Conservation (phyloP, 208 protist species). For the Eutreptiella sp. region DNA sequence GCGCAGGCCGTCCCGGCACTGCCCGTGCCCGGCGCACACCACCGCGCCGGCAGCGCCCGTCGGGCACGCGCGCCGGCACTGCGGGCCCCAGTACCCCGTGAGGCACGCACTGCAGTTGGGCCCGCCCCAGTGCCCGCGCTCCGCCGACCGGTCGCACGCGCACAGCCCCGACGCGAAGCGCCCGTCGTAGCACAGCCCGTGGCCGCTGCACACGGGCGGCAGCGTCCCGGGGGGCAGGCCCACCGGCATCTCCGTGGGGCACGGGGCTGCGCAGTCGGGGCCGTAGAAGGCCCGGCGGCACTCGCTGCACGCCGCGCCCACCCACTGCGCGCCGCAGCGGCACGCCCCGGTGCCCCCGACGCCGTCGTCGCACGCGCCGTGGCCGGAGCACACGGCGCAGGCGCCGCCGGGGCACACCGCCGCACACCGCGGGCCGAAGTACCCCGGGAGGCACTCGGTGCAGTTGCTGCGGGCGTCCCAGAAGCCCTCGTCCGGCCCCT, state of each 20-base stretch:
- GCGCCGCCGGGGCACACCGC: not conserved
- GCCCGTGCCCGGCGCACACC: constrained; percentile 19
- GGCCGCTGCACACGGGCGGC: constrained; percentile 4
- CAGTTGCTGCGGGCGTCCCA: not conserved
- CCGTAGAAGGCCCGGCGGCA: too few species aligned
- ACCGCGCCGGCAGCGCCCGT: constrained; percentile 8
- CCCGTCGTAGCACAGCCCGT: constrained; percentile 6
- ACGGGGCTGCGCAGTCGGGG: too few species aligned
- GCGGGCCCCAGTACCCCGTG: constrained; percentile 12
- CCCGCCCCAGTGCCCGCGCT: constrained; percentile 14
- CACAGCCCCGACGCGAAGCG: constrained; percentile 1
- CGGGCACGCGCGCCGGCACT: not conserved
- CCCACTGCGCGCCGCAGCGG: constrained; percentile 2
- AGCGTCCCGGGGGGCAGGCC: too few species aligned
- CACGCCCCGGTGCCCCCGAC: constrained; percentile 9
- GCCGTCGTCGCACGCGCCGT: constrained; percentile 22
- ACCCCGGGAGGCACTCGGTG: constrained; percentile 11
- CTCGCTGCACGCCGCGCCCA: constrained; percentile 18
- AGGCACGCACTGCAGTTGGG: constrained; percentile 13
- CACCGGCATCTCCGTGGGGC: too few species aligned
- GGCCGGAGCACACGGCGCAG: not conserved
- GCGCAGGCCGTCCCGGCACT: constrained; percentile 12
- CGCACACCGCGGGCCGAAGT: not conserved
- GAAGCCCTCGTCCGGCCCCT: not conserved
- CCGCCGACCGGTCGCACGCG: not conserved